Base-by-base conservation (phyloP, 768 basidiomycete genomes). In the Trametes elegans region DNA sequence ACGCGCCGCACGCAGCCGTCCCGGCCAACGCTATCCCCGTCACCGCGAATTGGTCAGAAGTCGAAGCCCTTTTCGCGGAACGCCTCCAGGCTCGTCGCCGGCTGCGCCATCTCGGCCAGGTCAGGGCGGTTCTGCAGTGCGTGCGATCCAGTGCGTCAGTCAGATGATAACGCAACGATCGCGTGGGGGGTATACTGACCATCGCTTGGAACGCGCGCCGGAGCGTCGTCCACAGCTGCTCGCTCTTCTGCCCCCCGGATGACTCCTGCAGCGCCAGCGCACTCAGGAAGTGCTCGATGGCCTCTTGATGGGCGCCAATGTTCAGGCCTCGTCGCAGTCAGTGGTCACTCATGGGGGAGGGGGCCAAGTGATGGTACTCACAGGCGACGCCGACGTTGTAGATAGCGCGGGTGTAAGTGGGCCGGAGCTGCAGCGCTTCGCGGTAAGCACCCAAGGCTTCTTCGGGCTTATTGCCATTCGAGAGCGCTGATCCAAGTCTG, bases 311-410 rank as follows among this genome's bases (percentile, higher is more conserved):
- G 8, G 93, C 93, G 8, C 94, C 95, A 47, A 98, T 96, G 68
- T 99, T 99, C 57, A 99, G 72, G 66, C 96, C 93, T 97, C 5
- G 57, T 44, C 13, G 19, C 6, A 44, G 40, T 43, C 8, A 49
- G 55, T 27, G 58, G 42, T 49, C 29, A 50, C 32, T 13, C 23
- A 36, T 55, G n/a, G n/a, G n/a, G 14, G 32, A 44, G n/a, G 14
- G 48, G 42, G 35, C n/a, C n/a, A 35, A 28, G 24, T 18, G 14
- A 3, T n/a, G n/a, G n/a, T n/a, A 82, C 91, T 63, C 65, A 94
- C 94, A 99, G 19, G 95, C 94, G 24, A 99, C 97, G 39, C 95
- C 97, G 31, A 99, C 91, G 64, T 99, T 99, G 68, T 96, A 98
- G 21, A 98, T 91, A 9, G 95, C 97, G 10, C 97, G 85, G 1